phyloP scores from a whole-genome alignment of 1,284 basidiomycete species.

The Ustilago crameri region DNA sequence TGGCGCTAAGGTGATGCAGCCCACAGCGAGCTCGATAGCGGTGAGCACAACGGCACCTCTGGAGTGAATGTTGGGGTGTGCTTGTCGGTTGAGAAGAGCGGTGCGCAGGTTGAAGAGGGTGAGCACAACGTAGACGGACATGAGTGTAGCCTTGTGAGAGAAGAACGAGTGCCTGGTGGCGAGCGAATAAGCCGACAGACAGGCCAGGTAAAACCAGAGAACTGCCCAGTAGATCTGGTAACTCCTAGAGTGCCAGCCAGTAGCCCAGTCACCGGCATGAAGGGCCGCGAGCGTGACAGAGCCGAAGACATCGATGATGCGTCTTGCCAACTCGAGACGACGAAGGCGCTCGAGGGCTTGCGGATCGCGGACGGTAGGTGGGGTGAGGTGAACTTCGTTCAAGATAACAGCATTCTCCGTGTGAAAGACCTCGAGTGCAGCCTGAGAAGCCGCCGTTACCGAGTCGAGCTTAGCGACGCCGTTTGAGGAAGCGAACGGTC shows the following conservation, averaged over 20 bases:
- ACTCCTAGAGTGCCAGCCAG: slow-evolving; percentile 19
- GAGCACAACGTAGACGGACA: slow-evolving; percentile 47
- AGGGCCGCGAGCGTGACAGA: slow-evolving; percentile 37
- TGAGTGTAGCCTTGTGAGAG: slow-evolving; percentile 58
- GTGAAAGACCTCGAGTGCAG: slow-evolving; percentile 58
- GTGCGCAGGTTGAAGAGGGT: slow-evolving; percentile 61
- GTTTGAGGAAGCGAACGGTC: slow-evolving; percentile 17
- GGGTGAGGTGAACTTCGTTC: slow-evolving; percentile 63
- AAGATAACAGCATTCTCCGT: slow-evolving; percentile 66
- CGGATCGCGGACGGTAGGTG: slow-evolving; percentile 21
- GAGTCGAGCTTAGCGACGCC: slow-evolving; percentile 5
- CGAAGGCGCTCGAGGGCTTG: slow-evolving; percentile 13
- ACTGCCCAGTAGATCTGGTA: slow-evolving; percentile 45
- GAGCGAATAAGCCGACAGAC: slow-evolving; percentile 50
- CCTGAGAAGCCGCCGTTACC: slow-evolving; percentile 28
- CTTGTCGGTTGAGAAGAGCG: slow-evolving; percentile 32
- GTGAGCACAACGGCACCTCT: slow-evolving; percentile 37
- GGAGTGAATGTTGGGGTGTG: slow-evolving; percentile 17
- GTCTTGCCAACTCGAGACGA: slow-evolving; percentile 40
- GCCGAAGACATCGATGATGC: slow-evolving; percentile 48
- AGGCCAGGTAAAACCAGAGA: slow-evolving; percentile 56
- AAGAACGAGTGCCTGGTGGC: slow-evolving; percentile 49
- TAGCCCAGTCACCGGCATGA: slow-evolving; percentile 44
- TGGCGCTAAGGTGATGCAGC: slow-evolving; percentile 39
- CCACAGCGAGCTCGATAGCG: slow-evolving; percentile 40